A percentile compares a stretch with the other conserved stretches of the same genome.
phyloP scores from a whole-genome alignment of 805 yeast species.

The Yarrowia alimentaria region DNA sequence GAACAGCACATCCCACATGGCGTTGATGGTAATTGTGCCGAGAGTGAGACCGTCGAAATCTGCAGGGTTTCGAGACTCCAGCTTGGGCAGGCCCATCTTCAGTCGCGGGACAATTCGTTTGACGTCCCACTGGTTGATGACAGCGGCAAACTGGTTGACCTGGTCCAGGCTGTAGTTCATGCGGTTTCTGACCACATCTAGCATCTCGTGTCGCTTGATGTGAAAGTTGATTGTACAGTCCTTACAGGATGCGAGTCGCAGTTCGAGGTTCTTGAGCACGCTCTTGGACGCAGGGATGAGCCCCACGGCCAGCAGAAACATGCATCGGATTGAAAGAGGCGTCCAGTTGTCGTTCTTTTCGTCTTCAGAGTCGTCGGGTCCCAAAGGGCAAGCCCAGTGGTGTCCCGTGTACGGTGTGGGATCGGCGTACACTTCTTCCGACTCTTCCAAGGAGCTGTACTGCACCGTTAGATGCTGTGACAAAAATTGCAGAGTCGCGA shows the following conservation, averaged over 20 bases:
- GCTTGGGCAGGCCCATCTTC: constrained; percentile 2
- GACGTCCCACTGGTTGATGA: constrained; percentile 18
- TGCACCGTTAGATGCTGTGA: constrained; percentile 10
- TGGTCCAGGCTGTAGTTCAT: constrained; percentile 22
- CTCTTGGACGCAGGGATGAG: constrained; percentile 18
- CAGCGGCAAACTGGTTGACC: constrained; percentile 9
- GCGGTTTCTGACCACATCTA: constrained; percentile 14
- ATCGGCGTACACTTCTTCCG: constrained; percentile 4
- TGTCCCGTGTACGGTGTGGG: constrained; percentile 21
- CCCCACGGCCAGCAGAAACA: constrained; percentile 21
- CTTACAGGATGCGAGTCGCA: constrained; percentile 21
- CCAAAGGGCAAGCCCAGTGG: constrained; percentile 11
- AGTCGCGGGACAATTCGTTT: constrained; percentile 5
- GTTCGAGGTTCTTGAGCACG: constrained; percentile 22
- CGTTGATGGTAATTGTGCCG: constrained; percentile 3
- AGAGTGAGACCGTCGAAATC: neutral
- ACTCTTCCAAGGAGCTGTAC: constrained; percentile 3
- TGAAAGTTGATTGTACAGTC: constrained; percentile 19
- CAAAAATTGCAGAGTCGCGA: constrained; percentile 10
- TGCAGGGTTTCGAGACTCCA: neutral
- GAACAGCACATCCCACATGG: constrained; percentile 25
- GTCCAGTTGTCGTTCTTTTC: constrained; percentile 14
- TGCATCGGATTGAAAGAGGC: constrained; percentile 17
- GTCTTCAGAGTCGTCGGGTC: neutral
- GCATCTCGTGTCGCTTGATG: constrained; percentile 14